Percentiles rank a stretch among this genome's conserved stretches.
Conservation (phyloP, 2,329 filamentous ascomycete species). For the Drechslera avenae region DNA sequence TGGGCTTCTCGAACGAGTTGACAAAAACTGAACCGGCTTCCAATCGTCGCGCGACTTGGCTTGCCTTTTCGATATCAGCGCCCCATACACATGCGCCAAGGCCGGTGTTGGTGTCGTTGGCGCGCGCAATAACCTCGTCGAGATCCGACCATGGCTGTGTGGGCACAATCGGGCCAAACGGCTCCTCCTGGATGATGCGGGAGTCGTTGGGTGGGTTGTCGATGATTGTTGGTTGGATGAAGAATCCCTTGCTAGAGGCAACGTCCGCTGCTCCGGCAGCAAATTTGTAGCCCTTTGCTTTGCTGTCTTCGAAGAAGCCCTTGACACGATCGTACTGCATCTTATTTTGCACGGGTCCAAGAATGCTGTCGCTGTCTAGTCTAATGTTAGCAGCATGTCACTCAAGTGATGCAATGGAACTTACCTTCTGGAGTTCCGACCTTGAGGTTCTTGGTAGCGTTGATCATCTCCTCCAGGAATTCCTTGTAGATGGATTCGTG, state of each 20-base stretch:
- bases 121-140: slow-evolving; percentile 53
- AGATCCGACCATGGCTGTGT: slow-evolving; percentile 68
- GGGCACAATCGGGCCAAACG: slow-evolving; percentile 69
- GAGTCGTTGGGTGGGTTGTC: slow-evolving; percentile 63
- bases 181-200: slow-evolving; percentile 64
- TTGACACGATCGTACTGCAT: slow-evolving; percentile 68
- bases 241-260: slow-evolving; percentile 56
- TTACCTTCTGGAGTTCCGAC: slow-evolving; percentile 40
- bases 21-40: slow-evolving; percentile 63
- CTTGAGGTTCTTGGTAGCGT: slow-evolving; percentile 53
- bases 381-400: too few species aligned
- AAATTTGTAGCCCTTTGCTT: slow-evolving; percentile 59
- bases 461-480: slow-evolving; percentile 49
- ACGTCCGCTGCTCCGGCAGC: slow-evolving; percentile 55
- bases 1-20: slow-evolving; percentile 58
- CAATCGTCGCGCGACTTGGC: slow-evolving; percentile 54
- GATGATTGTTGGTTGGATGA: slow-evolving; percentile 65
- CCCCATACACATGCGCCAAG: slow-evolving; percentile 60
- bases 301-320: slow-evolving; percentile 61
- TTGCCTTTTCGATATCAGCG: slow-evolving; percentile 51
- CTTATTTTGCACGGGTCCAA: slow-evolving; percentile 67
- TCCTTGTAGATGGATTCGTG: slow-evolving; percentile 48
- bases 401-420: too few species aligned
- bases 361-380: slow-evolving; percentile 52
- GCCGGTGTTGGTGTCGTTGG: slow-evolving; percentile 57